Conservation (phyloP, 1,284 basidiomycete species). For the Clitocybe nebularis region DNA sequence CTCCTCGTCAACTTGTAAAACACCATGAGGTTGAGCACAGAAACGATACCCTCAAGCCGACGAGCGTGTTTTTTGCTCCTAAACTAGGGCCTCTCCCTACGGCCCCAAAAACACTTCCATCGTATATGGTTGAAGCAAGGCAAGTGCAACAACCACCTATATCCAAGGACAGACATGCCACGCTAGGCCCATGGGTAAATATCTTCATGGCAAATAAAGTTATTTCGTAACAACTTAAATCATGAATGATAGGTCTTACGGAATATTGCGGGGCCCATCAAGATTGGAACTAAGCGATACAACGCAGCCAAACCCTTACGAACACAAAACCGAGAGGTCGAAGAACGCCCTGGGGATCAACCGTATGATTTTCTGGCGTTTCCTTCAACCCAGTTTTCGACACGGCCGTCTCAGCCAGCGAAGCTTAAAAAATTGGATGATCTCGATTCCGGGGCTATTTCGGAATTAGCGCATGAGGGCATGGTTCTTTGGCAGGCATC, state of each 20-base stretch:
- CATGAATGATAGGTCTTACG: slow-evolving; percentile 34
- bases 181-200: slow-evolving; percentile 52
- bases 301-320: slow-evolving; percentile 22
- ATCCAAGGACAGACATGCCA: slow-evolving; percentile 42
- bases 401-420: slow-evolving; percentile 33
- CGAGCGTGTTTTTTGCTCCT: slow-evolving; percentile 30
- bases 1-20: slow-evolving; percentile 30
- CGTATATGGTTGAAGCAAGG: slow-evolving; percentile 44
- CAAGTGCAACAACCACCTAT: slow-evolving; percentile 39
- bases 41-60: slow-evolving; percentile 28
- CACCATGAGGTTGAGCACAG: slow-evolving; percentile 31
- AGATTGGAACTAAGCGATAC: slow-evolving; percentile 27
- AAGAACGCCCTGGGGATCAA: slow-evolving; percentile 16
- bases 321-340: slow-evolving; percentile 15
- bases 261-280: slow-evolving; percentile 42
- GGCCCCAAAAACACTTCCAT: slow-evolving; percentile 38
- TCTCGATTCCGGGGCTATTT: slow-evolving; percentile 37
- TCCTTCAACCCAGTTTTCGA: slow-evolving; percentile 32
- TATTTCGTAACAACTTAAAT: slow-evolving; percentile 11
- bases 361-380: slow-evolving; percentile 45
- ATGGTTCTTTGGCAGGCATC: slow-evolving; percentile 37
- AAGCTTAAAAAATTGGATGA: slow-evolving; percentile 32
- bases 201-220: not conserved
- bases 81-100: slow-evolving; percentile 23
- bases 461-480: slow-evolving; percentile 37